Evolutionary conservation across 208 protist species (phyloP).

Genomic region (Leishmania tarentolae): DNA sequence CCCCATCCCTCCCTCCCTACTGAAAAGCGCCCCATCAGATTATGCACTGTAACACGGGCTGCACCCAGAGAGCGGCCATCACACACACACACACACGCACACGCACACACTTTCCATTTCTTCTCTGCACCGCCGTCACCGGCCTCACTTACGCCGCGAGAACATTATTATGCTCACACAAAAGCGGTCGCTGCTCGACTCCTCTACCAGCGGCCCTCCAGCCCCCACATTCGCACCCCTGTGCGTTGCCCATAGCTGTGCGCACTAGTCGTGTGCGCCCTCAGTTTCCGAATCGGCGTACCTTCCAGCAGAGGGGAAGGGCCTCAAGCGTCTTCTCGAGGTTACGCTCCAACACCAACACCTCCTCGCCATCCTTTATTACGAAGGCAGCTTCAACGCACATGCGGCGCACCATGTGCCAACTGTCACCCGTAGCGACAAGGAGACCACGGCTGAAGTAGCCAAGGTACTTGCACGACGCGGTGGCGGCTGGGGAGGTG

Average conservation of each 20-base stretch:
- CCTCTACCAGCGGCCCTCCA: neutral
- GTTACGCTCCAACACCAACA: conserved; percentile 82
- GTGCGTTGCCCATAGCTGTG: neutral
- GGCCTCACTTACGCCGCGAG: neutral
- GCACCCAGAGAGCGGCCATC: neutral
- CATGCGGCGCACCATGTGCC: conserved; percentile 75
- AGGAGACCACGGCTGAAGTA: conserved; percentile 80
- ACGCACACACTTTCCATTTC: neutral
- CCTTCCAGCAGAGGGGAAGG: conserved; percentile 89
- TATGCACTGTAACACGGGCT: no score
- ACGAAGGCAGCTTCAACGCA: conserved; percentile 75
- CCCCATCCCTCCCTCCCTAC: no score
- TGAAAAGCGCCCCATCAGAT: no score
- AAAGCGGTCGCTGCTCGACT: neutral
- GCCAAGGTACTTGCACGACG: conserved; percentile 36
- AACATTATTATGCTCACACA: neutral
- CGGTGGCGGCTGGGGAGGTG: neutral
- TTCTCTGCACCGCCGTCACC: neutral
- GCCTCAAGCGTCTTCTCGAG: conserved; percentile 79
- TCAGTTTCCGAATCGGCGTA: conserved; percentile 91
- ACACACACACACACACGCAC: conserved; percentile 11
- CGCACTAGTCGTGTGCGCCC: neutral
- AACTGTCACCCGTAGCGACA: conserved; percentile 44
- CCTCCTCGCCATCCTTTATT: conserved; percentile 42
- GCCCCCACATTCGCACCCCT: neutral